Conservation (phyloP, 2,329 filamentous ascomycete genomes). For the Fonsecaea erecta region DNA sequence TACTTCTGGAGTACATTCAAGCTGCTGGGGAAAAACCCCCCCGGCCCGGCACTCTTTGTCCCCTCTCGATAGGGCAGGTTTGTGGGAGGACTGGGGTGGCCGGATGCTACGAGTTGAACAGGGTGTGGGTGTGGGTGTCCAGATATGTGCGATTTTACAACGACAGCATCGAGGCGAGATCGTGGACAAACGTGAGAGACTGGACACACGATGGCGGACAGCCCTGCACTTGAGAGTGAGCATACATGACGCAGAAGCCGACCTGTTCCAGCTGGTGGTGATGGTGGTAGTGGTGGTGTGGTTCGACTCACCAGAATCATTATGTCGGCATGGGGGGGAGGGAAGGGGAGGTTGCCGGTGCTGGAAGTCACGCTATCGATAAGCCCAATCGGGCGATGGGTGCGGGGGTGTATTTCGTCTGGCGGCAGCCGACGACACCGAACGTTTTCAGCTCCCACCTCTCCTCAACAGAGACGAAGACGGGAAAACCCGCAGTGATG, state of each 20-base stretch:
- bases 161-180: constrained; percentile 6
- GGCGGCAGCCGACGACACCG: too few species aligned
- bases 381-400: constrained; percentile 19
- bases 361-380: constrained; percentile 28
- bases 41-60: neutral
- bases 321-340: neutral
- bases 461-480: neutral
- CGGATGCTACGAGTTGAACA: constrained; percentile 2
- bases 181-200: neutral
- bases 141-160: constrained; percentile 2
- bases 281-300: too few species aligned
- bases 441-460: too few species aligned
- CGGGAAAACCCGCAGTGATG: neutral
- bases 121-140: neutral
- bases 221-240: constrained; percentile 14
- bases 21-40: neutral
- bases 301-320: constrained; percentile 21
- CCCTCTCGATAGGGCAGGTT: neutral
- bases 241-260: neutral
- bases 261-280: neutral
- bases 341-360: constrained; percentile 2
- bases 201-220: constrained; percentile 3
- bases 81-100: neutral
- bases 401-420: constrained; percentile 26
- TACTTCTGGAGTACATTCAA: constrained; percentile 25